phyloP scores from a whole-genome alignment of 2,329 filamentous ascomycete species.

The Thielaviopsis populi region DNA sequence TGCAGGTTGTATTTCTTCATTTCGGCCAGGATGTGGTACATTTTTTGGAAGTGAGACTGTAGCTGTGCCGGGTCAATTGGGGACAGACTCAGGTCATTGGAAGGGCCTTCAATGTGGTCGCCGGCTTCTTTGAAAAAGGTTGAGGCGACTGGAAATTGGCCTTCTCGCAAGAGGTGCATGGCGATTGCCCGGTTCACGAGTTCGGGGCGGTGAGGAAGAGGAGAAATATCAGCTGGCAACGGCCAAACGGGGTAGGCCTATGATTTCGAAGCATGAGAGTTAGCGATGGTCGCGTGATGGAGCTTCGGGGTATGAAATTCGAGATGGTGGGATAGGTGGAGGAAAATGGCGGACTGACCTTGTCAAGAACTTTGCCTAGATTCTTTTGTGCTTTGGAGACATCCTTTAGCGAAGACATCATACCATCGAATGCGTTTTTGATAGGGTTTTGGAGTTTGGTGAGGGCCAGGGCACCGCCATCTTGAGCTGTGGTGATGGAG shows the following conservation, averaged over 20 bases:
- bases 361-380: slow-evolving; percentile 74
- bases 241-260: slow-evolving; percentile 57
- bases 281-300: not conserved
- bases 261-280: slow-evolving; percentile 20
- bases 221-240: slow-evolving; percentile 45
- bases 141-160: slow-evolving; percentile 75
- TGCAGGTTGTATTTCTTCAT: slow-evolving; percentile 43
- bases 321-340: not conserved
- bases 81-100: slow-evolving; percentile 22
- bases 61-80: slow-evolving; percentile 34
- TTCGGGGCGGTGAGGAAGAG: slow-evolving; percentile 39
- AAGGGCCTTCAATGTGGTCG: not conserved
- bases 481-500: slow-evolving; percentile 39
- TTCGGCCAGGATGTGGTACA: slow-evolving; percentile 68
- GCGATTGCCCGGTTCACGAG: slow-evolving; percentile 87
- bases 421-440: slow-evolving; percentile 62
- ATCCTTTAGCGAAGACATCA: slow-evolving; percentile 69
- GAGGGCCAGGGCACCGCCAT: slow-evolving; percentile 56
- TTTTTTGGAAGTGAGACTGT: slow-evolving; percentile 68
- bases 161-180: slow-evolving; percentile 91
- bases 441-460: slow-evolving; percentile 76
- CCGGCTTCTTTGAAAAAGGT: slow-evolving; percentile 63
- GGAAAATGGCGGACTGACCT: slow-evolving; percentile 34
- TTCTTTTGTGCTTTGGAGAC: slow-evolving; percentile 69
- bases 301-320: not conserved